Evolutionary conservation across 768 basidiomycete genomes (phyloP).

Genomic region (Clitopilus hobsonii): DNA sequence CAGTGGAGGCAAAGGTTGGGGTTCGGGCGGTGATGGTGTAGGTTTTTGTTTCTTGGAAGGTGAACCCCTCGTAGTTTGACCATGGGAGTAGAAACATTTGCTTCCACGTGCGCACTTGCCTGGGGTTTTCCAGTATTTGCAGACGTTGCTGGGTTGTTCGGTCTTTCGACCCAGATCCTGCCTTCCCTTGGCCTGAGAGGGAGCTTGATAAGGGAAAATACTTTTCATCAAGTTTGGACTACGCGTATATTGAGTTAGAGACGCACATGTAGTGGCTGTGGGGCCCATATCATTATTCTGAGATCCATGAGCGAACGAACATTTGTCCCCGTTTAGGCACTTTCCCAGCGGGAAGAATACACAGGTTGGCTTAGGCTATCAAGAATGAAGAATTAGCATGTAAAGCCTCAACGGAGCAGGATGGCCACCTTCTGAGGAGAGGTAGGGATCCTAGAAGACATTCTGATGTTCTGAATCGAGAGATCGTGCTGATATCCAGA

Average conservation of each 20-base stretch:
- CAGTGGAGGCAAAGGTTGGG: too few relatives aligned
- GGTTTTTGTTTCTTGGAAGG: neutral
- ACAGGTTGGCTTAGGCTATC: constrained; percentile 6
- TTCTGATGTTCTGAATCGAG: neutral
- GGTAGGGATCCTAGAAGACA: neutral
- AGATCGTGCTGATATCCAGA: neutral
- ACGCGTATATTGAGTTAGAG: neutral
- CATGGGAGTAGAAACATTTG: neutral
- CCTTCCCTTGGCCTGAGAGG: neutral
- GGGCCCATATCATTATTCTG: neutral
- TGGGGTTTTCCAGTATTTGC: neutral
- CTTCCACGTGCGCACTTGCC: neutral
- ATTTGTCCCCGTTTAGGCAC: constrained; percentile 12
- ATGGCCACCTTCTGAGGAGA: neutral
- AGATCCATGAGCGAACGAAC: constrained; percentile 10
- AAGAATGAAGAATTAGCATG: neutral
- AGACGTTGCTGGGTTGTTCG: neutral
- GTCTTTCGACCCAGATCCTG: neutral
- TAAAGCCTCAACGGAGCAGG: too few relatives aligned
- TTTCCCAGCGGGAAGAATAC: constrained; percentile 11
- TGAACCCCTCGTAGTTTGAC: neutral
- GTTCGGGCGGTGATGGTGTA: neutral
- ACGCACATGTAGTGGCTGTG: neutral
- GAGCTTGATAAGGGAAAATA: too few relatives aligned
- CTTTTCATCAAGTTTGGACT: too few relatives aligned